Conservation (phyloP, 83 land plant genomes). For the Picea abies region DNA sequence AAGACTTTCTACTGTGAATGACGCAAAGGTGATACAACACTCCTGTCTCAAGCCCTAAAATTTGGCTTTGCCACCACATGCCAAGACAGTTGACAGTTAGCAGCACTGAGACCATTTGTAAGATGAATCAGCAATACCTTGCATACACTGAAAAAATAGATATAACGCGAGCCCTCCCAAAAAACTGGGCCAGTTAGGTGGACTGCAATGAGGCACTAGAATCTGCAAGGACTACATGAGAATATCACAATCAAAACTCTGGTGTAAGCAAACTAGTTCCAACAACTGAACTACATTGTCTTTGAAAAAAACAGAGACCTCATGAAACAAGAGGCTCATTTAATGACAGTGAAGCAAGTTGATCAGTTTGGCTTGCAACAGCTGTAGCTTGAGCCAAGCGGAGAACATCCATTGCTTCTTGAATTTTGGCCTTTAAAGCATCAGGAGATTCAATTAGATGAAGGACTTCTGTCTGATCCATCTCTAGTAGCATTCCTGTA, state of each 20-base stretch:
- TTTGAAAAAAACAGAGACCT: slow-evolving; percentile 5
- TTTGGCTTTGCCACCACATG: slow-evolving; percentile 19
- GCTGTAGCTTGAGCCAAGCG: slow-evolving; percentile 44
- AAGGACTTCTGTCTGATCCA: slow-evolving; percentile 88
- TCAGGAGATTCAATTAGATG: slow-evolving; percentile 85
- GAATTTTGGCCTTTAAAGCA: slow-evolving; percentile 72
- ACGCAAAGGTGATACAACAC: background rate
- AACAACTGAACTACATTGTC: background rate
- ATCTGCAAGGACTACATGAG: slow-evolving; percentile 10
- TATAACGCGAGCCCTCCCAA: slow-evolving; percentile 12
- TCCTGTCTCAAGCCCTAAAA: slow-evolving; percentile 17
- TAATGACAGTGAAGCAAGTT: slow-evolving; percentile 43
- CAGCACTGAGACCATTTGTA: slow-evolving; percentile 13
- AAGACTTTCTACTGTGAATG: background rate
- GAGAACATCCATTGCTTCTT: slow-evolving; percentile 86
- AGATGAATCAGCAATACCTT: slow-evolving; percentile 9
- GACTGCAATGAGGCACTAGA: background rate
- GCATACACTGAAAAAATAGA: slow-evolving; percentile 6
- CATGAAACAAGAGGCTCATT: slow-evolving; percentile 38
- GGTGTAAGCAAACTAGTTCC: slow-evolving; percentile 2
- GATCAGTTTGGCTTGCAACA: slow-evolving; percentile 31
- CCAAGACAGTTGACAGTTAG: slow-evolving; percentile 7
- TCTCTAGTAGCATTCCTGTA: slow-evolving; percentile 88
- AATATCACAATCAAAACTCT: slow-evolving; percentile 9
- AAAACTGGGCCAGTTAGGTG: slow-evolving; percentile 15